Conservation (phyloP, 2,329 filamentous ascomycete species). For the Cadophora gregata region DNA sequence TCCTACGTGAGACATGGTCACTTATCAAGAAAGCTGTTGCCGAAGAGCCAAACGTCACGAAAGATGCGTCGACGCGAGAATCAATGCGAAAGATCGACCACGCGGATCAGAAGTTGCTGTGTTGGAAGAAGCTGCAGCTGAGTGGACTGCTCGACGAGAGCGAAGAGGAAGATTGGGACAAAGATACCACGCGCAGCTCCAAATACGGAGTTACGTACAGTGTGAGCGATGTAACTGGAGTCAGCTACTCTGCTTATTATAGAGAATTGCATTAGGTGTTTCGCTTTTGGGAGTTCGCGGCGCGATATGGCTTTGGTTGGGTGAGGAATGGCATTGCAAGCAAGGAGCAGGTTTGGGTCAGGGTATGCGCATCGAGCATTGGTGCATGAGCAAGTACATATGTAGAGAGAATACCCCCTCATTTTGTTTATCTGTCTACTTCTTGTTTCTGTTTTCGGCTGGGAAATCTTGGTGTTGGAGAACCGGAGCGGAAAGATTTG, state of each 20-base stretch:
- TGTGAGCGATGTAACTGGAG: constrained; percentile 18
- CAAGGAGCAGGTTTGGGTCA: background rate
- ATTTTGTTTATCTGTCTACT: background rate
- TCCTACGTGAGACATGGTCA: constrained; percentile 19
- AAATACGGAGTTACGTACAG: constrained; percentile 22
- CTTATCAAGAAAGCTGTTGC: constrained; percentile 18
- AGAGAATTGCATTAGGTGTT: constrained; percentile 16
- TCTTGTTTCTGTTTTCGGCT: background rate
- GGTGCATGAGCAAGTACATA: constrained; percentile 2
- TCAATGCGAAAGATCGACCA: constrained; percentile 21
- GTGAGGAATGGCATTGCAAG: constrained; percentile 4
- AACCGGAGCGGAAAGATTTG: constrained; percentile 7
- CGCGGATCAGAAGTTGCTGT: constrained; percentile 20
- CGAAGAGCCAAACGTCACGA: constrained; percentile 14
- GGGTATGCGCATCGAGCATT: constrained; percentile 14
- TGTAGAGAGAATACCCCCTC: constrained; percentile 10
- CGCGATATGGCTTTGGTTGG: background rate
- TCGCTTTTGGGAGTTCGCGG: background rate
- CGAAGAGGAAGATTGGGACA: constrained; percentile 22
- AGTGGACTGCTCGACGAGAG: constrained; percentile 17
- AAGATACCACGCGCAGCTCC: constrained; percentile 16
- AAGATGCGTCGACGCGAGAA: constrained; percentile 16
- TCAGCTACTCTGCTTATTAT: constrained; percentile 21
- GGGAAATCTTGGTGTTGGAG: constrained; percentile 8
- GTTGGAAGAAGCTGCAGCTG: constrained; percentile 19